Percentiles rank a stretch among this genome's conserved stretches.
Conservation (phyloP, 805 yeast species). For the Wickerhamia fluorescens region DNA sequence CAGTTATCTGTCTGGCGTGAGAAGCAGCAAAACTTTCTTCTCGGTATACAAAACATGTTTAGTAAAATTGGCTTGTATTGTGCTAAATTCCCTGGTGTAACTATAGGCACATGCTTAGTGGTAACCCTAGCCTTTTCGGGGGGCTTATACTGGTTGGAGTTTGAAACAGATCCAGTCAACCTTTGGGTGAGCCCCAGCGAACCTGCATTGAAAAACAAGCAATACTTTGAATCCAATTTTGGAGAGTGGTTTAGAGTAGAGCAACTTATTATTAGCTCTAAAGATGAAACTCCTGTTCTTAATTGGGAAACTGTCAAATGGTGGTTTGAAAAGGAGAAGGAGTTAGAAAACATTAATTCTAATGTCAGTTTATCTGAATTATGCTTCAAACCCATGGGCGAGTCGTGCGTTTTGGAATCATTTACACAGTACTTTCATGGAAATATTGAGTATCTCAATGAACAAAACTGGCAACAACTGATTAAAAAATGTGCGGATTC, state of each 20-base stretch:
- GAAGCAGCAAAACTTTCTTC: conserved; percentile 3
- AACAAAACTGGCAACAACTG: conserved; percentile 48
- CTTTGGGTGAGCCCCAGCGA: conserved; percentile 86
- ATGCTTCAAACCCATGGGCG: conserved; percentile 80
- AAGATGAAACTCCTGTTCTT: conserved; percentile 58
- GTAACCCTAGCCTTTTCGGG: conserved; percentile 32
- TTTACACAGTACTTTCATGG: conserved; percentile 85
- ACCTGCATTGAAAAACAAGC: conserved; percentile 59
- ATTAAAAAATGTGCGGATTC: conserved; percentile 59
- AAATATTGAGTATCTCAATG: conserved; percentile 41
- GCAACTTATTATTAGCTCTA: conserved; percentile 59
- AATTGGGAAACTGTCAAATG: conserved; percentile 66
- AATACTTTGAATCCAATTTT: conserved; percentile 68
- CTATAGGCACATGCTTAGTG: conserved; percentile 15
- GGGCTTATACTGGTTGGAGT: conserved; percentile 15
- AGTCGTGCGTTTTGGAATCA: conserved; percentile 76
- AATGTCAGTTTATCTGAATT: conserved; percentile 46
- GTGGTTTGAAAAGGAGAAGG: conserved; percentile 81
- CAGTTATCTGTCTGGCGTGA: neutral
- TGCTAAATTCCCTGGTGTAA: conserved; percentile 47
- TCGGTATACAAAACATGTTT: conserved; percentile 27
- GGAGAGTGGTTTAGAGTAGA: conserved; percentile 91
- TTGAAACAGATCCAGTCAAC: conserved; percentile 76
- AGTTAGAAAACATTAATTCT: conserved; percentile 26
- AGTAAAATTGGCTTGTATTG: conserved; percentile 50